A percentile compares a stretch with the other conserved stretches of the same genome.
phyloP scores from a whole-genome alignment of 2,329 filamentous ascomycete genomes.

The Tolypocladium paradoxum region DNA sequence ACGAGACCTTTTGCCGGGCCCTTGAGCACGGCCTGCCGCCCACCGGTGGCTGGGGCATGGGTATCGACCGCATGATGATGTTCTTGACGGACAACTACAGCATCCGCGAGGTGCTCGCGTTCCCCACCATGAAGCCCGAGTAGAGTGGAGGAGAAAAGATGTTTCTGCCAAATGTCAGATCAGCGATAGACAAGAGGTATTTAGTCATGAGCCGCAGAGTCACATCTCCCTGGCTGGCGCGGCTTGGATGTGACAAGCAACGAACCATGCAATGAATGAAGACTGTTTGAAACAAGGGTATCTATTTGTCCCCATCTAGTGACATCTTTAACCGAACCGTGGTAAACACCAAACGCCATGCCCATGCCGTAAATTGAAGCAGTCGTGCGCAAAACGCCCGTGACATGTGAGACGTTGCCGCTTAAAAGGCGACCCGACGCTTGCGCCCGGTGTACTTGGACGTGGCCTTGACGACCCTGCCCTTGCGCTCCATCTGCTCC shows the following conservation, averaged over 20 bases:
- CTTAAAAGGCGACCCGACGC: conserved; percentile 64
- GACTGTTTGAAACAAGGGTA: conserved; percentile 5
- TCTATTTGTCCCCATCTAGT: conserved; percentile 2
- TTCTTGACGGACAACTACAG: conserved; percentile 88
- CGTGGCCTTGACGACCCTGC: conserved; percentile 82
- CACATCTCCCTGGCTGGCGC: neutral
- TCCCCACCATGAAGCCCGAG: conserved; percentile 97
- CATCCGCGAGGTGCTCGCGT: conserved; percentile 91
- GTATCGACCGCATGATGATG: conserved; percentile 89
- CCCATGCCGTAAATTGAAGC: neutral
- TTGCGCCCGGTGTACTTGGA: conserved; percentile 94
- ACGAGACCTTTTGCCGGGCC: conserved; percentile 87
- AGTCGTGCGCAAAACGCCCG: neutral
- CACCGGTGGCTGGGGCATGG: conserved; percentile 93
- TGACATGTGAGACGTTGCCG: neutral
- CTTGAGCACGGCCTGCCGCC: conserved; percentile 88
- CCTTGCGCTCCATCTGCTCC: conserved; percentile 88
- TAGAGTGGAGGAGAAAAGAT: conserved; percentile 17
- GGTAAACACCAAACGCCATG: conserved; percentile 13
- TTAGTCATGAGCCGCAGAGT: neutral
- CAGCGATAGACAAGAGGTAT: neutral
- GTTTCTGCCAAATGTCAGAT: neutral
- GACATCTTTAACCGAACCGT: neutral
- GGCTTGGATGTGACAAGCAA: neutral
- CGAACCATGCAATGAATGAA: neutral